Conservation (phyloP, 345 rosid genomes). For the Schrenkiella parvula region DNA sequence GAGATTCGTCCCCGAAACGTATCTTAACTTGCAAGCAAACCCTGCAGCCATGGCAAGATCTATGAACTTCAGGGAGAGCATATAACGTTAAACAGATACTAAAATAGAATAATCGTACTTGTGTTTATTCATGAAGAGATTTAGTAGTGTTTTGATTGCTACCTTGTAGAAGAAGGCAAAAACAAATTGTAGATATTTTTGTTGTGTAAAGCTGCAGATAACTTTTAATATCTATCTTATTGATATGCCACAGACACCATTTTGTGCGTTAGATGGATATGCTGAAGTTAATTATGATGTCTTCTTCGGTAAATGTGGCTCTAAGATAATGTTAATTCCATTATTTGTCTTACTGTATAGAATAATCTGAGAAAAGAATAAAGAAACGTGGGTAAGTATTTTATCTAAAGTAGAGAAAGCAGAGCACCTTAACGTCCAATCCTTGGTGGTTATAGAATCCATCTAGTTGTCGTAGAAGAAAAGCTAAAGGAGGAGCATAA, state of each 20-base stretch:
- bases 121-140: not conserved
- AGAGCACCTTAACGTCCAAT: conserved; percentile 6
- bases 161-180: conserved; percentile 3
- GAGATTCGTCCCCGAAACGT: conserved; percentile 24
- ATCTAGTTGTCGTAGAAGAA: not conserved
- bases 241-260: not conserved
- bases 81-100: conserved; percentile 9
- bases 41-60: conserved; percentile 77
- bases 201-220: conserved; percentile 8
- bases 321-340: not conserved
- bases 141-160: conserved; percentile 13
- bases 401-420: conserved; percentile 10
- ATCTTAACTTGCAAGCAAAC: conserved; percentile 51
- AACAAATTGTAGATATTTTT: not conserved
- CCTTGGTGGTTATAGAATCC: not conserved
- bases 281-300: not conserved
- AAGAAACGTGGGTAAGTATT: not conserved
- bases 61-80: conserved; percentile 56
- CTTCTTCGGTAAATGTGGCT: not conserved
- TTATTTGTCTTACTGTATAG: not conserved
- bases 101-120: not conserved
- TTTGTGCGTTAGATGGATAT: not conserved
- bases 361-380: not conserved
- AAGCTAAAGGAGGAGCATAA: conserved; percentile 8
- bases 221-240: not conserved